Evolutionary conservation across 345 rosid genomes (phyloP).

Genomic region (Acer campestre): DNA sequence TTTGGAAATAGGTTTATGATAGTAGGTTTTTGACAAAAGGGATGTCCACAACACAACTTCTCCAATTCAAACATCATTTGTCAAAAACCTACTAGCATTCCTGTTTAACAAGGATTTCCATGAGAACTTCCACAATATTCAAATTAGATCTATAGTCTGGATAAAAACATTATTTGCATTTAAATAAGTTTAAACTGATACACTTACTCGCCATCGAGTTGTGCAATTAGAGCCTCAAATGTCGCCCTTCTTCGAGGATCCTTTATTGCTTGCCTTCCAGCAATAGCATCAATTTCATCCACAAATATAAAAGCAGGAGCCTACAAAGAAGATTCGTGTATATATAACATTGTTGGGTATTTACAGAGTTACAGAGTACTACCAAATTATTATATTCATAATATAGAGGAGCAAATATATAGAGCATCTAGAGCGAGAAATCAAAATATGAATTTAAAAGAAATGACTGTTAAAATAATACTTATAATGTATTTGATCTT

Average conservation of each 20-base stretch:
- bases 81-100: too few relatives aligned
- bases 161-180: neutral
- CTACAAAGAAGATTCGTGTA: slow-evolving; percentile 39
- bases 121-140: neutral
- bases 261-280: slow-evolving; percentile 90
- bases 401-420: neutral
- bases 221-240: slow-evolving; percentile 86
- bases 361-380: neutral
- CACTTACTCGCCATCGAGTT: slow-evolving; percentile 95
- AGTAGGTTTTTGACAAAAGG: too few relatives aligned
- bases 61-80: neutral
- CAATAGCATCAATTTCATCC: slow-evolving; percentile 98
- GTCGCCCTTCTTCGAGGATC: slow-evolving; percentile 88
- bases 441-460: neutral
- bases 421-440: neutral
- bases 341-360: neutral
- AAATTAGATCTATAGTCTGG: neutral
- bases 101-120: neutral
- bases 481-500: neutral
- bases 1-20: too few relatives aligned
- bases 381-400: neutral
- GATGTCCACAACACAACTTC: too few relatives aligned
- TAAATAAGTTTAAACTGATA: slow-evolving; percentile 10
- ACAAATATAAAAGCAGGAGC: slow-evolving; percentile 97
- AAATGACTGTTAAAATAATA: neutral